These are phyloP conservation scores for Westerdykella sp. DNA, from an alignment of 2,329 filamentous ascomycete genomes.

Conservation along the genomic window DNA sequence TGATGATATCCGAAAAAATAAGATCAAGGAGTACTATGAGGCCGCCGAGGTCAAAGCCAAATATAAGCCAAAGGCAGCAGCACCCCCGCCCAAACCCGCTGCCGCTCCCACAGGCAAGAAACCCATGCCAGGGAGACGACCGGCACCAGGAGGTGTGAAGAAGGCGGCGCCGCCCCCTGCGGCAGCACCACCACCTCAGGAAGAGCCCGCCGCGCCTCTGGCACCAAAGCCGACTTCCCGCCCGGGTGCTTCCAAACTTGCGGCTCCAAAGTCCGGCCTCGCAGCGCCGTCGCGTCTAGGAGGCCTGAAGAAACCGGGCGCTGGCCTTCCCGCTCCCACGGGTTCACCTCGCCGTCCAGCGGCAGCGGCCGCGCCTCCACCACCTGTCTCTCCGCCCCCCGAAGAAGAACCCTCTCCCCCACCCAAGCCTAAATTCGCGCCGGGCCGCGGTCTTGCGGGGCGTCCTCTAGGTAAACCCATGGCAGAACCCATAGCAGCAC, in stretches of 20 bases:
- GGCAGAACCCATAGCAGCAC: conserved; percentile 53
- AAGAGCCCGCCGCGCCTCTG: conserved; percentile 49
- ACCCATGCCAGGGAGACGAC: conserved; percentile 45
- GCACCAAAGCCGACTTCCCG: conserved; percentile 55
- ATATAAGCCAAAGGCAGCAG: conserved; percentile 77
- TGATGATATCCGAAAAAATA: conserved; percentile 91
- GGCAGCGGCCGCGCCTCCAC: conserved; percentile 23
- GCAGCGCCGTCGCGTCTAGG: conserved; percentile 33
- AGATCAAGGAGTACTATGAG: conserved; percentile 89
- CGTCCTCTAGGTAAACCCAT: conserved; percentile 83
- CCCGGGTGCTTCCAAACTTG: conserved; percentile 37
- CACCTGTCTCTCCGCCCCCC: conserved; percentile 38
- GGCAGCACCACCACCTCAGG: conserved; percentile 35
- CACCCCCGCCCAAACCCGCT: conserved; percentile 52
- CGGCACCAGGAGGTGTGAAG: conserved; percentile 46
- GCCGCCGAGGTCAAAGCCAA: conserved; percentile 79
- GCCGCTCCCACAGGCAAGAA: conserved; percentile 44
- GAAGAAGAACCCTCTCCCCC: conserved; percentile 41
- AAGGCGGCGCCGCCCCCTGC: conserved; percentile 42
- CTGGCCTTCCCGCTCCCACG: conserved; percentile 25
- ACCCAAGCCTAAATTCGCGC: conserved; percentile 55
- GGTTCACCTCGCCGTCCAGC: conserved; percentile 38
- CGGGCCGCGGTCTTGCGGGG: conserved; percentile 69
- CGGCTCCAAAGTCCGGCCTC: conserved; percentile 38
- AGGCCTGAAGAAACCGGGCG: conserved; percentile 40